Evolutionary conservation across 1,284 basidiomycete species (phyloP).

Genomic region (Trichosporon sp.): DNA sequence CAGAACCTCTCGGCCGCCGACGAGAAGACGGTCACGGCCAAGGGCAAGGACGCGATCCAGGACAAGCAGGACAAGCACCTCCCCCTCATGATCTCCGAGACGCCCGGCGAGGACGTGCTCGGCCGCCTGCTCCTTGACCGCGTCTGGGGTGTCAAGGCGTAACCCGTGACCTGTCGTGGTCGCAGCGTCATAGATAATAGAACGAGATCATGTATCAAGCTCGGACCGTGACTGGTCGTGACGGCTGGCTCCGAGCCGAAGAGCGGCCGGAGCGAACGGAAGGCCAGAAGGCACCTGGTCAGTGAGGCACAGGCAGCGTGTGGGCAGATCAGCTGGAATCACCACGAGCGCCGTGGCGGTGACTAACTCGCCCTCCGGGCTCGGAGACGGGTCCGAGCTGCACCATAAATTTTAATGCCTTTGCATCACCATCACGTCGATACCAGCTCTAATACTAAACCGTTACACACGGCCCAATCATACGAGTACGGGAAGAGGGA

Average conservation of each 20-base stretch:
- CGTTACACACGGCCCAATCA: conserved; percentile 4
- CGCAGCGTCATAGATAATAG: not conserved
- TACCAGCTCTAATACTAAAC: not conserved
- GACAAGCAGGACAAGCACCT: conserved; percentile 16
- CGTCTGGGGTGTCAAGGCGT: conserved; percentile 35
- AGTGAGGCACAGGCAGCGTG: not conserved
- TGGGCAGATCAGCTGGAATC: not conserved
- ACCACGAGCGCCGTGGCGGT: not conserved
- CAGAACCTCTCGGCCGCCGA: not conserved
- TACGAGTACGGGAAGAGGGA: not conserved
- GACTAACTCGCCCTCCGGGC: not conserved
- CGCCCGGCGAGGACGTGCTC: conserved; percentile 39
- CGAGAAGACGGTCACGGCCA: not conserved
- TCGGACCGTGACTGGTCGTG: not conserved
- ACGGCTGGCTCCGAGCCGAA: not conserved
- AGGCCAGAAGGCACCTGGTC: not conserved
- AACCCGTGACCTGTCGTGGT: not conserved
- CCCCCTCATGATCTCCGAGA: conserved; percentile 35
- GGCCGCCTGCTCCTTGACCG: conserved; percentile 32
- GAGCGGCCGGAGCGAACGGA: not conserved
- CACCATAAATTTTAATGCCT: not conserved
- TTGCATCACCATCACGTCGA: conserved; percentile 3
- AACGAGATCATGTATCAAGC: not conserved
- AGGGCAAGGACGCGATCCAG: conserved; percentile 4
- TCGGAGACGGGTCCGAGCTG: too few relatives aligned